A percentile compares a stretch with the other conserved stretches of the same genome.
These are phyloP conservation scores for Monosporascus sp. DNA, from an alignment of 2,329 filamentous ascomycete species.

Conservation along the genomic window DNA sequence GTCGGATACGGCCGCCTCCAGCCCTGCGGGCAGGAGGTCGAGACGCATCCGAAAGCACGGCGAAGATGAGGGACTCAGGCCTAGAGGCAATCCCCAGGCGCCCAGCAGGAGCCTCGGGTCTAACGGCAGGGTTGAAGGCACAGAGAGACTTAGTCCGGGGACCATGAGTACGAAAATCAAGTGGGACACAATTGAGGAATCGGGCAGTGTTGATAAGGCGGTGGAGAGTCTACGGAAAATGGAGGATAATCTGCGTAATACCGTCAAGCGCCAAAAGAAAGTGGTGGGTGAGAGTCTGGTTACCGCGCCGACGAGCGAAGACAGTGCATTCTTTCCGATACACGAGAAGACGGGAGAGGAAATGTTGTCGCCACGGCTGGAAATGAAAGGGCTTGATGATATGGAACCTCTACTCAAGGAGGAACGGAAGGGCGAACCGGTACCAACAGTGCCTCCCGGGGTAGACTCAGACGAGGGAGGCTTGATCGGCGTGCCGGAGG, in stretches of 20 bases:
- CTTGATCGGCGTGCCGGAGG: constrained; percentile 8
- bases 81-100: background rate
- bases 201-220: constrained; percentile 31
- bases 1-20: background rate
- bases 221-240: constrained; percentile 43
- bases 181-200: constrained; percentile 6
- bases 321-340: constrained; percentile 28
- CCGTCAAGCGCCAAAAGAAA: constrained; percentile 39
- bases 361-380: background rate
- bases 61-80: background rate
- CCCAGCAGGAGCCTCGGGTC: background rate
- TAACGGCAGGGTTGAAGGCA: background rate
- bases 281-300: constrained; percentile 38
- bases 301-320: constrained; percentile 19
- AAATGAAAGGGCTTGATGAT: background rate
- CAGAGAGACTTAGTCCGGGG: background rate
- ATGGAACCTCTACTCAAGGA: background rate
- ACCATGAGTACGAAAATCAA: constrained; percentile 1
- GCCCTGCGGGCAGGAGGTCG: constrained; percentile 13
- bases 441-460: background rate
- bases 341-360: constrained; percentile 4
- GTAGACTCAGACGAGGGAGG: constrained; percentile 6
- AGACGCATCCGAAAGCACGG: constrained; percentile 9
- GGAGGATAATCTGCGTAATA: constrained; percentile 39
- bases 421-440: background rate